These are phyloP conservation scores for Chalciporus sphaerocephalus DNA, from an alignment of 768 basidiomycete genomes.

Conservation along the genomic window DNA sequence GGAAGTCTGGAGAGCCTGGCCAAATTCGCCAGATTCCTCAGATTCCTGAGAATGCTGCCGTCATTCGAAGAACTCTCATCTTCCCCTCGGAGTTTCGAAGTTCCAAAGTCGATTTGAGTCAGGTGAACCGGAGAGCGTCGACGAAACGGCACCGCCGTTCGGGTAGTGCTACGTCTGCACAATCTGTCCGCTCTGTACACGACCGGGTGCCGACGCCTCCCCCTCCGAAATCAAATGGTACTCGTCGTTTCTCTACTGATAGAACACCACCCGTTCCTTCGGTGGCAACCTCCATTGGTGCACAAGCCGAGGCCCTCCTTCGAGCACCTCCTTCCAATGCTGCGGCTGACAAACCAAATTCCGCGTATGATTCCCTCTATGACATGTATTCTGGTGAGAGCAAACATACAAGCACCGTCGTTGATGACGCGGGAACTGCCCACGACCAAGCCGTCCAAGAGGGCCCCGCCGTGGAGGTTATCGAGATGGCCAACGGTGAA, in stretches of 20 bases:
- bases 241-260: conserved; percentile 63
- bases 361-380: conserved; percentile 74
- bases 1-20: conserved; percentile 21
- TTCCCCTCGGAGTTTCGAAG: conserved; percentile 64
- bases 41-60: conserved; percentile 38
- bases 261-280: conserved; percentile 67
- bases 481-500: conserved; percentile 83
- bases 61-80: conserved; percentile 78
- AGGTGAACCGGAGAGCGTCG: conserved; percentile 53
- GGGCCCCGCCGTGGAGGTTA: conserved; percentile 69
- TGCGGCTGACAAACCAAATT: conserved; percentile 60
- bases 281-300: conserved; percentile 48
- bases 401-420: conserved; percentile 31
- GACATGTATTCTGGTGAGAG: conserved; percentile 74
- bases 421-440: conserved; percentile 33
- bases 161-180: conserved; percentile 52
- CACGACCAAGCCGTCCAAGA: conserved; percentile 30
- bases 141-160: conserved; percentile 50
- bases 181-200: conserved; percentile 69
- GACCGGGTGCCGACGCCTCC: conserved; percentile 86
- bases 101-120: conserved; percentile 53
- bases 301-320: conserved; percentile 37
- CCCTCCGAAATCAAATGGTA: conserved; percentile 53
- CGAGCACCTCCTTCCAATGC: conserved; percentile 38
- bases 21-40: conserved; percentile 31